Conservation (phyloP, 805 yeast species). For the Clavispora santaluciae region DNA sequence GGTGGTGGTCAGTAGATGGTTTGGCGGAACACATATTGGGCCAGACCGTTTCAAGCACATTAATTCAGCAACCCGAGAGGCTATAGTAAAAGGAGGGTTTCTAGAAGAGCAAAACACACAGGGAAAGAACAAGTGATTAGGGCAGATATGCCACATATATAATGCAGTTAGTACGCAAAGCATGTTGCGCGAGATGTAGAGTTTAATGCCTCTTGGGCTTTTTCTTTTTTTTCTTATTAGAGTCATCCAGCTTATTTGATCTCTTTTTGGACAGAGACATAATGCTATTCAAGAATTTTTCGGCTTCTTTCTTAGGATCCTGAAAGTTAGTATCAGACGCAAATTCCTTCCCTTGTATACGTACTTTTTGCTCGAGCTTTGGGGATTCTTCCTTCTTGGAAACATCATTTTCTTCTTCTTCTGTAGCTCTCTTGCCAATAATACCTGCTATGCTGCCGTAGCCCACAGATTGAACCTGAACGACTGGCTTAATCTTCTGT, state of each 20-base stretch:
- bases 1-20: constrained; percentile 89
- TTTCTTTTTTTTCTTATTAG: constrained; percentile 5
- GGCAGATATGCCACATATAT: not conserved
- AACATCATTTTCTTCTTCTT: constrained; percentile 2
- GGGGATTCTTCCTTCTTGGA: not conserved
- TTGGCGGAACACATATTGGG: constrained; percentile 86
- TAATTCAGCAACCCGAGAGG: constrained; percentile 83
- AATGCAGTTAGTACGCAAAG: not conserved
- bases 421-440: constrained; percentile 2
- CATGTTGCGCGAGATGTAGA: not conserved
- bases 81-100: constrained; percentile 62
- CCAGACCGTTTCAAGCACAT: constrained; percentile 94
- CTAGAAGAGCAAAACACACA: constrained; percentile 4
- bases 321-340: not conserved
- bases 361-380: not conserved
- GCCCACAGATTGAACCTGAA: constrained; percentile 31
- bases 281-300: constrained; percentile 11
- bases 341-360: not conserved
- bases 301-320: constrained; percentile 8
- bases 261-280: constrained; percentile 2
- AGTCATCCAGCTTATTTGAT: constrained; percentile 3
- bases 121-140: not conserved
- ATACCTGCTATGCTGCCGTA: constrained; percentile 32
- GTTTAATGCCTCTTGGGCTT: not conserved
- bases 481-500: constrained; percentile 19